A percentile compares a stretch with the other conserved stretches of the same genome.
These are phyloP conservation scores for Daldinia grandis DNA, from an alignment of 495 filamentous ascomycete genomes.

Conservation along the genomic window DNA sequence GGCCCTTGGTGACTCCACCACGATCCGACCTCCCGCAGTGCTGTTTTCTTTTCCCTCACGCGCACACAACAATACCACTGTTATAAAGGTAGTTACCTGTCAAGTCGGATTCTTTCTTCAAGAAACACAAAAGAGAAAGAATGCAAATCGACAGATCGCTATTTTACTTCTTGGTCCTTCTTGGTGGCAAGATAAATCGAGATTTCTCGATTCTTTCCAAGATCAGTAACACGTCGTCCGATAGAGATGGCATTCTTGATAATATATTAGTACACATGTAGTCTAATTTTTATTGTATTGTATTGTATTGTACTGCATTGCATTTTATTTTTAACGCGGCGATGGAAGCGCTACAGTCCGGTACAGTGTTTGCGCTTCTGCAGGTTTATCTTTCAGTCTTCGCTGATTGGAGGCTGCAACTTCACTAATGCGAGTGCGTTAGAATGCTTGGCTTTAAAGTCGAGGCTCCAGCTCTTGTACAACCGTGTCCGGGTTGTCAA, in stretches of 20 bases:
- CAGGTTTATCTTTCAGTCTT: constrained; percentile 46
- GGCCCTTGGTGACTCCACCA: constrained; percentile 31
- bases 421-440: constrained; percentile 37
- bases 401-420: constrained; percentile 39
- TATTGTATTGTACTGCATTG: too few relatives aligned
- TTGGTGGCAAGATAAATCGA: not conserved
- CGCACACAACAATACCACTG: not conserved
- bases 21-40: constrained; percentile 24
- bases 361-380: constrained; percentile 44
- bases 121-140: not conserved
- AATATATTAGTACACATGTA: not conserved
- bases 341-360: constrained; percentile 39
- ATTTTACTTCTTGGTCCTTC: not conserved
- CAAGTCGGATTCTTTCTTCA: not conserved
- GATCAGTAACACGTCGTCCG: not conserved
- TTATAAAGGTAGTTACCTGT: not conserved
- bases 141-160: not conserved
- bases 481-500: constrained; percentile 6
- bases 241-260: not conserved
- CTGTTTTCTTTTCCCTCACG: not conserved
- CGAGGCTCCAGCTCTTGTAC: constrained; percentile 26
- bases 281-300: not conserved
- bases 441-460: constrained; percentile 22
- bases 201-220: not conserved
- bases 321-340: constrained; percentile 31